Conservation (phyloP, 768 basidiomycete genomes). For the Leucocoprinus leucothites region DNA sequence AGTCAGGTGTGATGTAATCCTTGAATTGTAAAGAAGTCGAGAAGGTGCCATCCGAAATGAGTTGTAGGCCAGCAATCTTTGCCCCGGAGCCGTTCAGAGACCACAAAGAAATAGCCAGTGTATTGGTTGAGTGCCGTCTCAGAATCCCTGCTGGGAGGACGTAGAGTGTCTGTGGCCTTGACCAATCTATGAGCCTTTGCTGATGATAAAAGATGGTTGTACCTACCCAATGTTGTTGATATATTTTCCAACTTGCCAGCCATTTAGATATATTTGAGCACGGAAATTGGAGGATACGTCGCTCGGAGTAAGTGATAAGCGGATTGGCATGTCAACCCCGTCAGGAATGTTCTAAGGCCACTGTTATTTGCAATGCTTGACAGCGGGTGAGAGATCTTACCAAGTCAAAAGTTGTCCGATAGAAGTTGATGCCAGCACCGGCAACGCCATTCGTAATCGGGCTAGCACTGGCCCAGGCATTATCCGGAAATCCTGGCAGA, state of each 20-base stretch:
- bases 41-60: constrained; percentile 45
- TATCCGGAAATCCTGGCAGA: constrained; percentile 67
- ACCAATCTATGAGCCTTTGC: not conserved
- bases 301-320: constrained; percentile 43
- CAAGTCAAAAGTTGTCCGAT: constrained; percentile 62
- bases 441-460: constrained; percentile 51
- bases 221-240: constrained; percentile 47
- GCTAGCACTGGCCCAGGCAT: constrained; percentile 52
- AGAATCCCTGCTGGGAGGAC: constrained; percentile 49
- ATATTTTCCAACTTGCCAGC: constrained; percentile 53
- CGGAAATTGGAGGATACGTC: constrained; percentile 43
- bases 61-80: constrained; percentile 35
- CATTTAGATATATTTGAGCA: constrained; percentile 48
- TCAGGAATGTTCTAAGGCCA: constrained; percentile 30
- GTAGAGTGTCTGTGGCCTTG: constrained; percentile 44
- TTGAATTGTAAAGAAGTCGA: constrained; percentile 33
- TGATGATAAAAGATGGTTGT: not conserved
- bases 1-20: constrained; percentile 43
- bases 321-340: constrained; percentile 42
- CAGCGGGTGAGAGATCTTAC: constrained; percentile 18
- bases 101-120: constrained; percentile 47
- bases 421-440: constrained; percentile 72
- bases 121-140: constrained; percentile 38
- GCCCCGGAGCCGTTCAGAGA: constrained; percentile 42
- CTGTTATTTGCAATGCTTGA: not conserved